These are phyloP conservation scores for Kodamaea restingae DNA, from an alignment of 805 yeast genomes.

Conservation along the genomic window DNA sequence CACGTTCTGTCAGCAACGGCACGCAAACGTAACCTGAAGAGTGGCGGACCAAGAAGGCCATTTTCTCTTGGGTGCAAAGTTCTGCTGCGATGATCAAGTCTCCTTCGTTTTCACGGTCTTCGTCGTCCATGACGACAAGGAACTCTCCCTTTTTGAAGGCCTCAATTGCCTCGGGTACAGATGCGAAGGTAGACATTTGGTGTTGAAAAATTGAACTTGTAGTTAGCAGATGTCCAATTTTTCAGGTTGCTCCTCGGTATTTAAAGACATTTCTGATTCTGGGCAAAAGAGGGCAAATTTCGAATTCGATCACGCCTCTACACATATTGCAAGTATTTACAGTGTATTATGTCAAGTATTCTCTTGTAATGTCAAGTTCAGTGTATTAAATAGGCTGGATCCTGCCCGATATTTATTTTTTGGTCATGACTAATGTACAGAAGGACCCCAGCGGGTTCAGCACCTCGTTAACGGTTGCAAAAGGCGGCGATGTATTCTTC, in stretches of 20 bases:
- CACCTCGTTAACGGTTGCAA: conserved; percentile 7
- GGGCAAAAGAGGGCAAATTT: too few species aligned
- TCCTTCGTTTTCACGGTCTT: conserved; percentile 94
- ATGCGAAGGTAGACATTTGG: conserved; percentile 8
- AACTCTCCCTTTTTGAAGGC: conserved; percentile 63
- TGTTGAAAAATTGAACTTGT: background rate
- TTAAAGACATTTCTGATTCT: too few species aligned
- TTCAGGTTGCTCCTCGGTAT: background rate
- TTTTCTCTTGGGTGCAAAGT: conserved; percentile 67
- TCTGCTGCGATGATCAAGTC: conserved; percentile 94
- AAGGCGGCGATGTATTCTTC: conserved; percentile 10
- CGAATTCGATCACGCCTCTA: too few species aligned
- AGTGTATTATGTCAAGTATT: too few species aligned
- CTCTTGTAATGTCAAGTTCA: too few species aligned
- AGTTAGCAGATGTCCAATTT: background rate
- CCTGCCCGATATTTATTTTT: background rate
- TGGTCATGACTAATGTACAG: conserved; percentile 1
- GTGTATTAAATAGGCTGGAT: too few species aligned
- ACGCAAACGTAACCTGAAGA: conserved; percentile 92
- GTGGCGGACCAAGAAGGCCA: conserved; percentile 90
- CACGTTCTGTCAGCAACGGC: conserved; percentile 73
- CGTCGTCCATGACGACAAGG: conserved; percentile 95
- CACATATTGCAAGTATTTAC: too few species aligned
- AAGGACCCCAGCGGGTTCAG: conserved; percentile 12
- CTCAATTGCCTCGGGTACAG: conserved; percentile 14